phyloP scores from a whole-genome alignment of 176 grass and related monocot genomes.

The Tuctoria greenei region DNA sequence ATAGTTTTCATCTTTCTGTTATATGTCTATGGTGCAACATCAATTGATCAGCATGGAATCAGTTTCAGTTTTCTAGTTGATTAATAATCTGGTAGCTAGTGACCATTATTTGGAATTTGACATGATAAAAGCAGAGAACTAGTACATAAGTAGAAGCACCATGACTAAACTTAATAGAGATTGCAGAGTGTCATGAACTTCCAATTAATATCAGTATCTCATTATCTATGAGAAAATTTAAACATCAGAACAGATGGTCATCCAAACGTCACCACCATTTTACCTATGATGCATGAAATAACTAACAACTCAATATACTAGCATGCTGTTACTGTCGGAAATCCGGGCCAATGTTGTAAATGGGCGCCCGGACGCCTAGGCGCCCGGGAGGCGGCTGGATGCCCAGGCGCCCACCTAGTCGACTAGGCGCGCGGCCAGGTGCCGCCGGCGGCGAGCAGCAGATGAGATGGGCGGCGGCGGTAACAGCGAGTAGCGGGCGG shows the following conservation, averaged over 20 bases:
- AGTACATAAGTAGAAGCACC: not conserved
- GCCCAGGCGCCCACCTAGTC: no score
- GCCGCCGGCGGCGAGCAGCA: no score
- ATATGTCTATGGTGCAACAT: conserved; percentile 11
- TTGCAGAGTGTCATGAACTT: not conserved
- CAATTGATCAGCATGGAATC: not conserved
- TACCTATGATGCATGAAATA: conserved; percentile 18
- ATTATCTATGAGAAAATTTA: conserved; percentile 2
- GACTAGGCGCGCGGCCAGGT: no score
- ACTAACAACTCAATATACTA: conserved; percentile 7
- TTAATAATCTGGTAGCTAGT: not conserved
- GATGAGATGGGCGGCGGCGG: no score
- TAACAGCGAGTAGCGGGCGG: no score
- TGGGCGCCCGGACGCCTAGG: no score
- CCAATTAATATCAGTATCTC: not conserved
- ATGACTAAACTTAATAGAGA: conserved; percentile 5
- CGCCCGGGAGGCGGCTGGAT: no score
- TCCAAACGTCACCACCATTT: conserved; percentile 17
- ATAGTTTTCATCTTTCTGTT: not conserved
- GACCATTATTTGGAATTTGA: not conserved
- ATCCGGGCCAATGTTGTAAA: no score
- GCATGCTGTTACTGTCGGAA: not conserved
- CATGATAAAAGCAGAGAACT: not conserved
- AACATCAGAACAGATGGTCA: conserved; percentile 22
- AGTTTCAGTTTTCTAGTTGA: not conserved